Conservation (phyloP, 768 basidiomycete species). For the Pseudohyphozyma bogoriensis region DNA sequence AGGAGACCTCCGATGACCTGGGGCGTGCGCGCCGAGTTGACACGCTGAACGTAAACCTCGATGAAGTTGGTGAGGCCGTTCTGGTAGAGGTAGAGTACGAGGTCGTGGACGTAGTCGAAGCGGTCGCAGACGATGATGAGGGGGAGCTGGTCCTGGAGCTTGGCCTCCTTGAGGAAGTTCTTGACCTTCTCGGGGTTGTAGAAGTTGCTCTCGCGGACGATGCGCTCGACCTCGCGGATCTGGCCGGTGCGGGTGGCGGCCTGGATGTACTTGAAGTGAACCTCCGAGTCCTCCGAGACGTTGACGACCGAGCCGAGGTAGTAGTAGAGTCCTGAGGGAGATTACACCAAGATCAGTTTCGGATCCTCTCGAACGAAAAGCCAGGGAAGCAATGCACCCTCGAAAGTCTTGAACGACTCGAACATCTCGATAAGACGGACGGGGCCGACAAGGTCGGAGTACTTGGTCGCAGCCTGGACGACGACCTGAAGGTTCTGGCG, state of each 20-base stretch:
- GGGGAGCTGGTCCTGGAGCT: conserved; percentile 88
- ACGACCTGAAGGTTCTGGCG: conserved; percentile 94
- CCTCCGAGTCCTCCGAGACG: conserved; percentile 87
- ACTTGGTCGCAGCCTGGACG: conserved; percentile 95
- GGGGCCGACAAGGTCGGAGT: conserved; percentile 93
- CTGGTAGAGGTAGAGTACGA: conserved; percentile 96
- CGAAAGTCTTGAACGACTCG: conserved; percentile 92
- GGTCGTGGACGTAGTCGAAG: conserved; percentile 98
- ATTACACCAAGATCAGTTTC: background rate
- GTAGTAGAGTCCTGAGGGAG: conserved; percentile 71
- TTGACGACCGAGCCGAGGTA: conserved; percentile 98
- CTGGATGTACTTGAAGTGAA: conserved; percentile 99
- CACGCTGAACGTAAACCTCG: conserved; percentile 98
- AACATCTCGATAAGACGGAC: conserved; percentile 98
- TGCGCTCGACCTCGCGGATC: conserved; percentile 96
- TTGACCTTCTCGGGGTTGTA: conserved; percentile 99
- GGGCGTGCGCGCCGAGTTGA: conserved; percentile 92
- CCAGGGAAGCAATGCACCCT: conserved; percentile 49
- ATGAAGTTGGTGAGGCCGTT: conserved; percentile 94
- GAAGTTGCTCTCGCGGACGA: conserved; percentile 90
- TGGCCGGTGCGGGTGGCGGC: conserved; percentile 96
- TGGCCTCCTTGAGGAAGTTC: conserved; percentile 99
- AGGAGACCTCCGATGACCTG: conserved; percentile 93
- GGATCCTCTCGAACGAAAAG: background rate
- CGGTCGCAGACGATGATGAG: conserved; percentile 99